Evolutionary conservation across 352 stramenopile genomes (phyloP).

Genomic region (Phytophthora sojae): DNA sequence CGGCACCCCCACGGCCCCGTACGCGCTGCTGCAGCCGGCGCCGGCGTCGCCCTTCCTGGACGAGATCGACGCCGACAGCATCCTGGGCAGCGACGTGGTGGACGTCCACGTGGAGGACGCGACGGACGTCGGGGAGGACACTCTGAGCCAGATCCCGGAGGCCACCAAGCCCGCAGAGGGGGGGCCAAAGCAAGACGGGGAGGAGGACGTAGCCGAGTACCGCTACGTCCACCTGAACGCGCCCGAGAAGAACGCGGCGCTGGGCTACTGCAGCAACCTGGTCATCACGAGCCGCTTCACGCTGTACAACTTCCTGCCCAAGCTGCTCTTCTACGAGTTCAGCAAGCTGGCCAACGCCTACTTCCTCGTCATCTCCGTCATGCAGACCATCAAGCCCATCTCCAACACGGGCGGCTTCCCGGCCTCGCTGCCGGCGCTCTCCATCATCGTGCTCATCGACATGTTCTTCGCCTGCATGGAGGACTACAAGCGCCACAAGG

Average conservation of each 20-base stretch:
- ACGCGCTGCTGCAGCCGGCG: slow-evolving; percentile 26
- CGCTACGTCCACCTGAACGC: slow-evolving; percentile 82
- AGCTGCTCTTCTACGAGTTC: slow-evolving; percentile 92
- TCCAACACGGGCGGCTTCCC: slow-evolving; percentile 93
- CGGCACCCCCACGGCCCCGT: slow-evolving; percentile 33
- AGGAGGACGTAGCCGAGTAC: slow-evolving; percentile 36
- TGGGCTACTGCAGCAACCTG: slow-evolving; percentile 76
- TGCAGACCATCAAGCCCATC: slow-evolving; percentile 93
- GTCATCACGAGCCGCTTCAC: slow-evolving; percentile 94
- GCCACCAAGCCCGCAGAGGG: background rate
- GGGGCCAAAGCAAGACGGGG: background rate
- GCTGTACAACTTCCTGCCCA: slow-evolving; percentile 92
- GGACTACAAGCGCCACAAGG: slow-evolving; percentile 91
- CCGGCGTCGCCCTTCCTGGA: slow-evolving; percentile 19
- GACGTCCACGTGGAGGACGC: slow-evolving; percentile 43
- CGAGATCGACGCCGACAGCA: slow-evolving; percentile 34
- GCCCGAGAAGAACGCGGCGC: slow-evolving; percentile 57
- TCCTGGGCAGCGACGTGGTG: slow-evolving; percentile 40
- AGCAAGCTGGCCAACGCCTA: slow-evolving; percentile 94
- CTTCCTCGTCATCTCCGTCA: slow-evolving; percentile 93
- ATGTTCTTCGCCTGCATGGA: slow-evolving; percentile 93
- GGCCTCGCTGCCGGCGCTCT: slow-evolving; percentile 90
- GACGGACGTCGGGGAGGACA: slow-evolving; percentile 8
- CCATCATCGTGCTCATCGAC: slow-evolving; percentile 94
- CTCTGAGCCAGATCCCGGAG: slow-evolving; percentile 33